A percentile compares a stretch with the other conserved stretches of the same genome.
phyloP scores from a whole-genome alignment of 306 rosid species.

The Macrotyloma uniflorum region DNA sequence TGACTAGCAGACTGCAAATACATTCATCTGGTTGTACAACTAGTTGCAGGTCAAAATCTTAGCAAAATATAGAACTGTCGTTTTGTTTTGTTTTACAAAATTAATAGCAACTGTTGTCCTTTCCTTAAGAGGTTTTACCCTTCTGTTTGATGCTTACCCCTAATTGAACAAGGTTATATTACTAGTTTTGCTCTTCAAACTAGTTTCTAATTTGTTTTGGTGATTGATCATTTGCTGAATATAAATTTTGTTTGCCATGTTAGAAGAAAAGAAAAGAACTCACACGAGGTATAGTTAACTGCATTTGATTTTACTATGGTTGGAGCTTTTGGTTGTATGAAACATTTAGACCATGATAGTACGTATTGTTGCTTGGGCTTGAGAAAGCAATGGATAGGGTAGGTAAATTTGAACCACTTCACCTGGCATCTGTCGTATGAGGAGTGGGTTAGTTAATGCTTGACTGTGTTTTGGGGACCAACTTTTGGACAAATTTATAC shows the following conservation, averaged over 20 bases:
- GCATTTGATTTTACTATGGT: slow-evolving; percentile 24
- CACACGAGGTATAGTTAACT: background rate
- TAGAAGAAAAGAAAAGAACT: background rate
- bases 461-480: slow-evolving; percentile 44
- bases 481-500: slow-evolving; percentile 28
- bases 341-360: slow-evolving; percentile 36
- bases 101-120: background rate
- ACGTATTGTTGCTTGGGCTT: slow-evolving; percentile 39
- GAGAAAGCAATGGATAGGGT: slow-evolving; percentile 41
- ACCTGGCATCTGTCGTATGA: slow-evolving; percentile 24
- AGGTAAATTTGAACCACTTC: slow-evolving; percentile 40
- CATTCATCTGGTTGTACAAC: background rate
- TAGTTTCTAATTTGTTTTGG: background rate
- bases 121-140: background rate
- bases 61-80: background rate
- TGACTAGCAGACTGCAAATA: background rate
- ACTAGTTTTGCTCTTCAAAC: background rate
- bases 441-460: slow-evolving; percentile 41
- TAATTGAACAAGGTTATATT: background rate
- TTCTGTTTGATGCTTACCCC: background rate
- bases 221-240: background rate
- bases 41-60: background rate
- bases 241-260: background rate
- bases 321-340: slow-evolving; percentile 24
- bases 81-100: slow-evolving; percentile 2